These are phyloP conservation scores for Boeremia lycopersici DNA, from an alignment of 2,329 filamentous ascomycete species.

Conservation along the genomic window DNA sequence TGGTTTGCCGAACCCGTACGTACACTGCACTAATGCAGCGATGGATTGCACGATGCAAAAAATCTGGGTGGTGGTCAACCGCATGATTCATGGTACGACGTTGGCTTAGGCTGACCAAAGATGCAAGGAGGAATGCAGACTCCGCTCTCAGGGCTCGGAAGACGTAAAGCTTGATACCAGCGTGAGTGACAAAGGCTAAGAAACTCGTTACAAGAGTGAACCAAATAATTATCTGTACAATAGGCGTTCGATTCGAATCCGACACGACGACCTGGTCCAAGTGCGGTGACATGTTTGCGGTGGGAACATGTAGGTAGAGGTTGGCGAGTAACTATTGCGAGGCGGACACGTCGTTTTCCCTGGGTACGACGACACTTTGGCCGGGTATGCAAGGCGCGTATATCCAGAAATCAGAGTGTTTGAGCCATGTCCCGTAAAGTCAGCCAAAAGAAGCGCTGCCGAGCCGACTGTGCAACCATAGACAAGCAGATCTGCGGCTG, in stretches of 20 bases:
- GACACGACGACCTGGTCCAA: slow-evolving; percentile 23
- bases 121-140: slow-evolving; percentile 20
- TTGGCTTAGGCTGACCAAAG: slow-evolving; percentile 17
- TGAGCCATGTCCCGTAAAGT: neutral
- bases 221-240: slow-evolving; percentile 35
- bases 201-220: slow-evolving; percentile 25
- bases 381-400: neutral
- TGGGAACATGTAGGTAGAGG: slow-evolving; percentile 1
- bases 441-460: neutral
- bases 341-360: slow-evolving; percentile 9
- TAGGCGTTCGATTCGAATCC: slow-evolving; percentile 27
- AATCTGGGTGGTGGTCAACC: slow-evolving; percentile 11
- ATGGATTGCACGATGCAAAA: slow-evolving; percentile 28
- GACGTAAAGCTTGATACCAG: slow-evolving; percentile 28
- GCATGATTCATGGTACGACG: no score
- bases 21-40: slow-evolving; percentile 23
- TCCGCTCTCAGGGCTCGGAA: slow-evolving; percentile 22
- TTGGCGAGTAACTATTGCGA: slow-evolving; percentile 1
- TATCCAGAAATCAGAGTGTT: neutral
- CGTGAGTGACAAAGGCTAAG: slow-evolving; percentile 28
- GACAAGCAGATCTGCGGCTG: neutral
- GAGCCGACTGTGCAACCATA: neutral
- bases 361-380: neutral
- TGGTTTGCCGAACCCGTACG: slow-evolving; percentile 30
- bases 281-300: slow-evolving; percentile 8